phyloP scores from a whole-genome alignment of 2,329 filamentous ascomycete species.

The Penicillium glabrum region DNA sequence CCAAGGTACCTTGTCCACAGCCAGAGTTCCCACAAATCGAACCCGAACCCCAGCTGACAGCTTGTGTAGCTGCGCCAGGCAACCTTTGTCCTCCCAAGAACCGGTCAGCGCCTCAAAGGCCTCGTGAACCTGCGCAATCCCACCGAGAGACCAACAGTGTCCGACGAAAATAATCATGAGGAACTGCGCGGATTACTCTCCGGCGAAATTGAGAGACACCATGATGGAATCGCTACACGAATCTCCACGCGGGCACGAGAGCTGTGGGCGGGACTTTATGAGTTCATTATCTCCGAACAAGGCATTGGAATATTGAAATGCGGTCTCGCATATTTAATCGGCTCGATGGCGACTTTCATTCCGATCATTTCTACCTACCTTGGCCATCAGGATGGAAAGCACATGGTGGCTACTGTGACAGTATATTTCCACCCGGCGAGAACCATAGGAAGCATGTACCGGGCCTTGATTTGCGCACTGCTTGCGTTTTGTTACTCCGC shows the following conservation, averaged over 20 bases:
- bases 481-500: slow-evolving; percentile 77
- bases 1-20: slow-evolving; percentile 27
- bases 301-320: slow-evolving; percentile 86
- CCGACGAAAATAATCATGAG: slow-evolving; percentile 29
- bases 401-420: slow-evolving; percentile 88
- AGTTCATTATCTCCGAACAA: slow-evolving; percentile 68
- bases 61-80: slow-evolving; percentile 68
- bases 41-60: slow-evolving; percentile 1
- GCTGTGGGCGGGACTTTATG: slow-evolving; percentile 46
- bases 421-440: slow-evolving; percentile 93
- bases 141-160: slow-evolving; percentile 29
- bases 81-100: slow-evolving; percentile 82
- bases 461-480: slow-evolving; percentile 74
- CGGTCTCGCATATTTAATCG: slow-evolving; percentile 83
- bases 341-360: slow-evolving; percentile 82
- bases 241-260: slow-evolving; percentile 33
- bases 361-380: slow-evolving; percentile 70
- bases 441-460: slow-evolving; percentile 83
- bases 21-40: neutral
- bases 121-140: slow-evolving; percentile 71
- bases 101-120: slow-evolving; percentile 79
- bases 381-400: slow-evolving; percentile 85
- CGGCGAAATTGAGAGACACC: slow-evolving; percentile 19
- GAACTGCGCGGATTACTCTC: slow-evolving; percentile 37
- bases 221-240: slow-evolving; percentile 14